Conservation (phyloP, 345 rosid genomes). For the Eucalyptus regnans region DNA sequence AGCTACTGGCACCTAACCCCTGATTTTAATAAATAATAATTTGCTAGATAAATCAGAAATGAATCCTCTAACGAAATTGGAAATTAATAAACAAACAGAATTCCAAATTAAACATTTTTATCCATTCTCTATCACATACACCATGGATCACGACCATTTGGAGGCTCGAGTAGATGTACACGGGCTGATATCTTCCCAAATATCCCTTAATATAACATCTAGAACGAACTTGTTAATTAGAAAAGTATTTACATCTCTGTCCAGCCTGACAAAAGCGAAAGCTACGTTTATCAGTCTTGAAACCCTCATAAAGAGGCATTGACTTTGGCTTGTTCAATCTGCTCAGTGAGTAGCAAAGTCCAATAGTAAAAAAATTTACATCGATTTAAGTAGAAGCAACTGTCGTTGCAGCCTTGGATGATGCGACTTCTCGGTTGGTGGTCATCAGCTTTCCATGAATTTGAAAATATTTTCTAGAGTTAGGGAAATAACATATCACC, state of each 20-base stretch:
- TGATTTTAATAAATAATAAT: not conserved
- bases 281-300: not conserved
- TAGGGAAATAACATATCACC: not conserved
- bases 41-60: not conserved
- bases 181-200: no score
- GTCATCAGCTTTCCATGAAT: not conserved
- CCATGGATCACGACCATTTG: not conserved
- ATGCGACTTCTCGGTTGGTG: not conserved
- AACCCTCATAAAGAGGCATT: not conserved
- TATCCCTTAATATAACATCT: no score
- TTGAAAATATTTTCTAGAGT: not conserved
- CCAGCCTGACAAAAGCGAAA: not conserved
- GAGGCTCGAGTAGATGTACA: not conserved
- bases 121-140: not conserved
- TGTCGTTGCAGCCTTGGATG: not conserved
- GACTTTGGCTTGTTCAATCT: not conserved
- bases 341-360: not conserved
- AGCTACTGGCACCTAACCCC: accelerated
- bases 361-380: not conserved
- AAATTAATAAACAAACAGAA: not conserved
- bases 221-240: not conserved
- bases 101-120: not conserved
- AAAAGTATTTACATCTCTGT: not conserved
- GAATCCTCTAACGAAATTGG: not conserved
- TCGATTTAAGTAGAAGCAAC: not conserved